A percentile compares a stretch with the other conserved stretches of the same genome.
phyloP scores from a whole-genome alignment of 495 filamentous ascomycete genomes.

The Clohesyomyces aquaticus region DNA sequence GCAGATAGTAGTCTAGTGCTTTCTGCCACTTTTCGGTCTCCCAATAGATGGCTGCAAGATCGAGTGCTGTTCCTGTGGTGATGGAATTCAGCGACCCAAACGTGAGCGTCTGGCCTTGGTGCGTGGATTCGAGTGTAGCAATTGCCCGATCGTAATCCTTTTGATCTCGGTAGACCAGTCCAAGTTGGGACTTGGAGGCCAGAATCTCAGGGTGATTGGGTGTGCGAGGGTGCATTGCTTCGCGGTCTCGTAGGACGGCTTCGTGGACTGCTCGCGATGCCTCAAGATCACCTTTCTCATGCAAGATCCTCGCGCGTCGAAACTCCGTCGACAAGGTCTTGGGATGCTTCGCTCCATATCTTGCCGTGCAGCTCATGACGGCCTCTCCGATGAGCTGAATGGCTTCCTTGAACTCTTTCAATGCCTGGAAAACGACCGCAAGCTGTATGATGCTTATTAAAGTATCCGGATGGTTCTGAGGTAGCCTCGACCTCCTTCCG shows the following conservation, averaged over 20 bases:
- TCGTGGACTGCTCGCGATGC: not conserved
- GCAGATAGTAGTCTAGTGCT: not conserved
- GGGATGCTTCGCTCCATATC: not conserved
- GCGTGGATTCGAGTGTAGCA: not conserved
- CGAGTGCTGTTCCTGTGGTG: not conserved
- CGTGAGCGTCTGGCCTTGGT: not conserved
- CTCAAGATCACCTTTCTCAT: not conserved
- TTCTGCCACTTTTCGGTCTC: not conserved
- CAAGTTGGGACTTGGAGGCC: not conserved
- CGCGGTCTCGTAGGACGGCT: not conserved
- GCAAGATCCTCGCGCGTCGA: not conserved
- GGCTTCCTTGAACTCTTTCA: not conserved
- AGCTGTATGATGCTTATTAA: not conserved
- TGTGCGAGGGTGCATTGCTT: not conserved
- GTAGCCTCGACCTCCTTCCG: not conserved
- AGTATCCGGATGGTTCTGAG: not conserved
- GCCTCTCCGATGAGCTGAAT: not conserved
- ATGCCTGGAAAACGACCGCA: not conserved
- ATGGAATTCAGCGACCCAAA: not conserved
- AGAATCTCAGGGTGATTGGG: not conserved
- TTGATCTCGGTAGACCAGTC: not conserved
- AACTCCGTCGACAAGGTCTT: not conserved
- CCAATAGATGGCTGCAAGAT: not conserved
- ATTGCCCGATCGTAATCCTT: not conserved
- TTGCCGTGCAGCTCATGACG: not conserved